Conservation (phyloP, 768 basidiomycete genomes). For the Butyriboletus loyo region DNA sequence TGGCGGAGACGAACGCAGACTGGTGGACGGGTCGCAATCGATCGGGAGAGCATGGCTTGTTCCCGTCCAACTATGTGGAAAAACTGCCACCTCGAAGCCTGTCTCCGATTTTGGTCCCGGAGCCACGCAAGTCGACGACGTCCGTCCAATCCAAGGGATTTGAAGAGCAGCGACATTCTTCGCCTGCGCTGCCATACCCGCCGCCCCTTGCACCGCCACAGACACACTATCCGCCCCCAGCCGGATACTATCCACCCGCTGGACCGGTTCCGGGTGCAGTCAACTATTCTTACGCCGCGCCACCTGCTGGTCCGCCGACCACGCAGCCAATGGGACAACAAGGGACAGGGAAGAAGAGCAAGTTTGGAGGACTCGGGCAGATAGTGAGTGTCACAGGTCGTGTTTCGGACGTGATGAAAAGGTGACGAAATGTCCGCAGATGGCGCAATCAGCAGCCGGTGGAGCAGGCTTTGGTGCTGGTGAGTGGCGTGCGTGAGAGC, state of each 20-base stretch:
- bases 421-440: constrained; percentile 15
- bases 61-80: constrained; percentile 78
- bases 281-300: constrained; percentile 11
- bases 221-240: constrained; percentile 8
- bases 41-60: constrained; percentile 65
- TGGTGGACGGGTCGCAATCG: constrained; percentile 81
- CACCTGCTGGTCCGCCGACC: constrained; percentile 37
- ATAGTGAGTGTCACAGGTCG: constrained; percentile 29
- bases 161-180: constrained; percentile 12
- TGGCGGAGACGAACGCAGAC: constrained; percentile 80
- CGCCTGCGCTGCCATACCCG: constrained; percentile 21
- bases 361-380: constrained; percentile 39
- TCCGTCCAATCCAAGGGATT: constrained; percentile 3
- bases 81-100: constrained; percentile 35
- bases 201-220: constrained; percentile 13
- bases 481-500: constrained; percentile 9
- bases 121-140: constrained; percentile 18
- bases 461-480: constrained; percentile 50
- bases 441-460: constrained; percentile 34
- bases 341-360: constrained; percentile 33
- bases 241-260: constrained; percentile 14
- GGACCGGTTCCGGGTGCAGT: constrained; percentile 14
- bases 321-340: constrained; percentile 34
- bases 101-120: constrained; percentile 24
- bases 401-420: neutral